Evolutionary conservation across 2,329 filamentous ascomycete genomes (phyloP), one percentile per base, ranked within the genome.

Genomic region (Lecanicillium sp.): DNA sequence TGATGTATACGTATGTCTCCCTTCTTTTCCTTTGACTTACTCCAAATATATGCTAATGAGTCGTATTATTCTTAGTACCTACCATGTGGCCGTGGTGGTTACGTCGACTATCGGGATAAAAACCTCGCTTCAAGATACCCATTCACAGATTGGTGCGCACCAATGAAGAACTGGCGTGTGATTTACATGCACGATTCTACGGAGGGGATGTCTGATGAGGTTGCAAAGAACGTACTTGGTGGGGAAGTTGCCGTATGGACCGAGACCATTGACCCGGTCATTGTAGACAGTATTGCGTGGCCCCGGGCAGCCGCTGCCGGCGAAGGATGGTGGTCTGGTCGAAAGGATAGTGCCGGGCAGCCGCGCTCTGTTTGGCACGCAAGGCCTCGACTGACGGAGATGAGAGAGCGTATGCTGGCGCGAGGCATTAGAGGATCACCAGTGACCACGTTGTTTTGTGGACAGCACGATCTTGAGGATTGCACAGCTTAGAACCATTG

Each of bases 201-300:
- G 4, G 68, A 64, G 3, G 75, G 75, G 33, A 68, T 94, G 4
- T 73, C 80, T 0, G 62, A 60, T 9, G 68, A 78, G 18, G 59
- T 77, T 31, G 74, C 77, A 18, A 70, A 80, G 52, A 71, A 85
- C 11, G 80, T 94, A 3, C 58, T 92, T 8, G 88, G 88, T 32
- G 88, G 86, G 18, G 88, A 94, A 63, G 77, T 82, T 13, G 83
- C 85, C 40, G 74, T 87, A 42, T 95, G 86, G 86, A 75, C 73
- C 46, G 88, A 94, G 64, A 82, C 81, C n/a, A 70, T 74, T 44
- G 88, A 95, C 58, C 62, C 75, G 3, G 64, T 77, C n/a, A 88
- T 81, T 55, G 57, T 94, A 12, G 85, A 94, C 62, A 65, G 65
- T 27, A 77, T 85, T 58, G 62, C 90, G 8, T 94, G 86, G 87